These are phyloP conservation scores for Hibiscus mutabilis DNA, from an alignment of 345 rosid species.

Conservation along the genomic window DNA sequence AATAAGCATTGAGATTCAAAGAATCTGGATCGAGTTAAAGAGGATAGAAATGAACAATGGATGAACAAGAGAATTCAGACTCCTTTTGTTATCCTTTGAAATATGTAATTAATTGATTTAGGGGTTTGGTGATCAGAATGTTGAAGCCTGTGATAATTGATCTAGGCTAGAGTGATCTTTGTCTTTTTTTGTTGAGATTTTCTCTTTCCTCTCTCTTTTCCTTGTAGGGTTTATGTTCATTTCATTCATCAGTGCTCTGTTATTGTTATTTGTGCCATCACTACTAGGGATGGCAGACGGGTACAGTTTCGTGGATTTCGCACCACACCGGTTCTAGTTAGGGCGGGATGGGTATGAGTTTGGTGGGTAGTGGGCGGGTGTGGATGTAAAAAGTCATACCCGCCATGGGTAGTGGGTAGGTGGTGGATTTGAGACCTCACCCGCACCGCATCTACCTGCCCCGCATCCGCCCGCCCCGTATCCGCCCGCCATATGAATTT, in stretches of 20 bases:
- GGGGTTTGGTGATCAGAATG: background rate
- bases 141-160: background rate
- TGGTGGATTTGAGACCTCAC: too few species aligned
- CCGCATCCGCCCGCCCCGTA: too few species aligned
- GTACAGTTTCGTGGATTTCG: too few species aligned
- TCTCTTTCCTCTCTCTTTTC: background rate
- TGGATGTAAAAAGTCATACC: too few species aligned
- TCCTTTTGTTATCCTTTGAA: background rate
- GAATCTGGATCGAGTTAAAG: background rate
- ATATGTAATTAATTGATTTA: background rate
- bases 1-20: background rate
- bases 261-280: background rate
- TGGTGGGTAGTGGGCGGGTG: too few species aligned
- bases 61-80: background rate
- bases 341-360: too few species aligned
- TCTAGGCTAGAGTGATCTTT: background rate
- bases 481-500: too few species aligned
- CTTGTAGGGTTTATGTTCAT: background rate
- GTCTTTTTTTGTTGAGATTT: background rate
- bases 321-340: too few species aligned
- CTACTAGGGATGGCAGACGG: too few species aligned
- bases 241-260: background rate
- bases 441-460: too few species aligned
- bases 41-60: background rate
- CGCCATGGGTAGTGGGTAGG: too few species aligned